Conservation (phyloP, 768 basidiomycete species). For the Nidula microcarpa region DNA sequence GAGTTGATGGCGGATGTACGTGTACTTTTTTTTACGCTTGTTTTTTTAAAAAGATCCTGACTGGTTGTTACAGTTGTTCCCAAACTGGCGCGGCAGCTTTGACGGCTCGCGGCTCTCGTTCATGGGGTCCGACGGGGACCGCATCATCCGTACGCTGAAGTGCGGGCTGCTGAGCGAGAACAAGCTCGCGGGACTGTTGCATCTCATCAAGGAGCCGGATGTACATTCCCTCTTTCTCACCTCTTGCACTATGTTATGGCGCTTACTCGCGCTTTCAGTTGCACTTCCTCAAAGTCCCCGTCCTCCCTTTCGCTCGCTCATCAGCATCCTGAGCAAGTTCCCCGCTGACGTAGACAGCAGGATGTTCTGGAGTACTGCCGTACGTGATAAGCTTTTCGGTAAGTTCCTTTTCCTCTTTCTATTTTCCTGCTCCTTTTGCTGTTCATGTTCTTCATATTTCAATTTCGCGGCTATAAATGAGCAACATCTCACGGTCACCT, state of each 20-base stretch:
- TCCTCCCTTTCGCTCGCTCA: conserved; percentile 77
- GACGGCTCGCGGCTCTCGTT: conserved; percentile 67
- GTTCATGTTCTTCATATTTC: too few species aligned
- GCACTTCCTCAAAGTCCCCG: conserved; percentile 84
- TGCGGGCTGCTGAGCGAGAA: conserved; percentile 62
- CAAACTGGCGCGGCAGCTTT: conserved; percentile 76
- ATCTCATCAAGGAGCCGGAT: conserved; percentile 75
- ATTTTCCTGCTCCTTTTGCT: too few species aligned
- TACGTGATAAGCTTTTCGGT: conserved; percentile 71
- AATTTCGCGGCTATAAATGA: not conserved
- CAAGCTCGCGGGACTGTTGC: conserved; percentile 63
- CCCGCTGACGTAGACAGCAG: conserved; percentile 73
- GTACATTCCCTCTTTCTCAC: conserved; percentile 34
- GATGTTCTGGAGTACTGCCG: conserved; percentile 63
- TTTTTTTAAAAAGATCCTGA: not conserved
- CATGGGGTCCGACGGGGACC: conserved; percentile 55
- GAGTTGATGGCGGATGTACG: conserved; percentile 78
- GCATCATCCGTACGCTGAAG: conserved; percentile 57
- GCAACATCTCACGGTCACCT: conserved; percentile 2
- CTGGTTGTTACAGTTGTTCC: conserved; percentile 57
- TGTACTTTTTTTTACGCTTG: not conserved
- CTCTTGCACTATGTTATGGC: conserved; percentile 7
- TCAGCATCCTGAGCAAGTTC: conserved; percentile 75
- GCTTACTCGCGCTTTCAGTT: conserved; percentile 38
- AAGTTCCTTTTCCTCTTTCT: conserved; percentile 11